Evolutionary conservation across 257 asterid genomes (phyloP).

Genomic region (Salvia splendens): DNA sequence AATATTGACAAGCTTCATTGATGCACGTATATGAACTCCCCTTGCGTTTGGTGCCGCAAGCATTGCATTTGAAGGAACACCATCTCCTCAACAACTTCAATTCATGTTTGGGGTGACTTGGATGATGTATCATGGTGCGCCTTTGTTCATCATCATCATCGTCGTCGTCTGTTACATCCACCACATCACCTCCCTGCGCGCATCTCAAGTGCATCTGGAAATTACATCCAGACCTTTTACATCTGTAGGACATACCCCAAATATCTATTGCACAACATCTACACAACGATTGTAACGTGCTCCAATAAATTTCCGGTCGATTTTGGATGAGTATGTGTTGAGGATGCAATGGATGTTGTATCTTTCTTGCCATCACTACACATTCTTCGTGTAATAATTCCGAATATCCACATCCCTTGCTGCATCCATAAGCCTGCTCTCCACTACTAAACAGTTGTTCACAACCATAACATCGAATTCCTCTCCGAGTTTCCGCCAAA

Average conservation of each 20-base stretch:
- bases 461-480: background rate
- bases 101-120: background rate
- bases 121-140: background rate
- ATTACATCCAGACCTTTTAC: background rate
- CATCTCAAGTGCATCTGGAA: background rate
- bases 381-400: background rate
- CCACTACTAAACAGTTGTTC: background rate
- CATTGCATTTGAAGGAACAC: background rate
- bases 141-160: background rate
- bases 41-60: background rate
- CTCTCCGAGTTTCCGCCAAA: too few relatives aligned
- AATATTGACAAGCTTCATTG: background rate
- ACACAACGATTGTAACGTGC: too few relatives aligned
- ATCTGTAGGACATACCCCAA: background rate
- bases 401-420: background rate
- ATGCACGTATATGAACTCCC: background rate
- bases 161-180: background rate
- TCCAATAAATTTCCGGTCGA: too few relatives aligned
- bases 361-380: background rate
- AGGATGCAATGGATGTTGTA: background rate
- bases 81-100: background rate
- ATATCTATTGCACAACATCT: background rate
- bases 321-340: background rate
- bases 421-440: constrained; percentile 3
- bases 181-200: background rate